Base-by-base conservation (phyloP, 2,329 filamentous ascomycete species). In the Colletotrichum cuscutae region DNA sequence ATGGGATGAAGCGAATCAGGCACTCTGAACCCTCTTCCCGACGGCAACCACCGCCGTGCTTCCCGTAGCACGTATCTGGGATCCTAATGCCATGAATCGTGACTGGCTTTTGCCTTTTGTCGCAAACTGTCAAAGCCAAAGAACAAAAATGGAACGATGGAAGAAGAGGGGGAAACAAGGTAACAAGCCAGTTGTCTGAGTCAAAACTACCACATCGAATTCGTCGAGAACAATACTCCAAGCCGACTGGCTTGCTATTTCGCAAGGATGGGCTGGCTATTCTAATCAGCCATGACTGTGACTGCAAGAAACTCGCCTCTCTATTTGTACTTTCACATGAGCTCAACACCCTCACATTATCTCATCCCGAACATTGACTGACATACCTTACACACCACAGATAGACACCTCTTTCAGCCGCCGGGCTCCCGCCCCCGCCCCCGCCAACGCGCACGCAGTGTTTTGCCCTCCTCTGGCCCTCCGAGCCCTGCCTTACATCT, bases 1-100 rank as follows among this genome's bases (percentile, higher is more conserved):
- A 56, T 54, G 42, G 46, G 70, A 72, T 60, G 70, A 65, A 69
- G 65, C 13, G 42, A 37, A 69, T 69, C 60, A 49, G 42, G 19
- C 42, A 49, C 42, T 49, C 15, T 9, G 19, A 19, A n/a, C 42
- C 42, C 42, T 22, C 42, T 49, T 49, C 19, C 42, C 42, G 19
- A 49, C 42, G 19, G 42, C 42, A 52, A 15, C 22, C 57, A 30
- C 24, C 53, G 13, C 28, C 26, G 26, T n/a, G 22, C 53, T 26
- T 57, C 24, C 58, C 46, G 5, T 54, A 24, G 30, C 9, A 59
- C 46, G 54, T 28, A 56, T 58, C n/a, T 62, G 32, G 26, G 49
- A 19, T 19, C 35, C 35, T 52, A 26, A 58, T 52, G 28, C 30
- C 42, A 61, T 46, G 8, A n/a, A 24, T 22, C 42, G 22, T 9